A percentile compares a stretch with the other conserved stretches of the same genome.
Conservation (phyloP, 2,329 filamentous ascomycete species). For the Talaromyces verruculosus region DNA sequence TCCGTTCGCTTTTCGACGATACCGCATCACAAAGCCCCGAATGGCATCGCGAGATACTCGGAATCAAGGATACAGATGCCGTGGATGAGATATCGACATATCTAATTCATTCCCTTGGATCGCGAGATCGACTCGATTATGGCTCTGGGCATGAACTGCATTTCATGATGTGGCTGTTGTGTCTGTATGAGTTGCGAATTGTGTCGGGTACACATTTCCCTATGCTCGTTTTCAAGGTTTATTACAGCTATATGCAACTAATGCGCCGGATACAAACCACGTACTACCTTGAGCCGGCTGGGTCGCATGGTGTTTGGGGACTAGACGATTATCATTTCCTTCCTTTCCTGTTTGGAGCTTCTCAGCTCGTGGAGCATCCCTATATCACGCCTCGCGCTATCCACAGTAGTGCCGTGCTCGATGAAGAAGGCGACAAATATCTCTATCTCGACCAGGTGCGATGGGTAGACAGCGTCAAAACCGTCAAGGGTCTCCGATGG, state of each 20-base stretch:
- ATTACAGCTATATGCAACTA: constrained; percentile 75
- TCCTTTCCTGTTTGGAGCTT: constrained; percentile 90
- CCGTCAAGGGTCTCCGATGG: constrained; percentile 90
- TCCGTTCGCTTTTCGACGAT: constrained; percentile 71
- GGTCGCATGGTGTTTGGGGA: constrained; percentile 97
- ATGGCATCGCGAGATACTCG: constrained; percentile 46
- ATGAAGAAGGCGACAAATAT: constrained; percentile 80
- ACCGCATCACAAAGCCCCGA: constrained; percentile 39
- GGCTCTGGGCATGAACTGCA: constrained; percentile 97
- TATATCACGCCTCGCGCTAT: constrained; percentile 78
- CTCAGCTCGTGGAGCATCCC: constrained; percentile 80
- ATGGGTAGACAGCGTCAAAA: constrained; percentile 96
- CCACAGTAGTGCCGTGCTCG: constrained; percentile 82
- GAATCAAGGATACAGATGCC: constrained; percentile 48
- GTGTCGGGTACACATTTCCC: constrained; percentile 68
- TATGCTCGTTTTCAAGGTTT: constrained; percentile 72
- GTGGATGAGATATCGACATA: constrained; percentile 75
- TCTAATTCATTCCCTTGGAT: constrained; percentile 80
- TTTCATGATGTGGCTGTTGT: constrained; percentile 95
- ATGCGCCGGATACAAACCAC: constrained; percentile 87
- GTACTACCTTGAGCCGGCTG: constrained; percentile 95
- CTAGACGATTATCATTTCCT: constrained; percentile 97
- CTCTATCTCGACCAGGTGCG: constrained; percentile 89
- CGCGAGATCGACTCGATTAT: constrained; percentile 86
- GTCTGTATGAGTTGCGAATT: constrained; percentile 74